Evolutionary conservation across 352 stramenopile genomes (phyloP).

Genomic region (Phytopythium helicoides): DNA sequence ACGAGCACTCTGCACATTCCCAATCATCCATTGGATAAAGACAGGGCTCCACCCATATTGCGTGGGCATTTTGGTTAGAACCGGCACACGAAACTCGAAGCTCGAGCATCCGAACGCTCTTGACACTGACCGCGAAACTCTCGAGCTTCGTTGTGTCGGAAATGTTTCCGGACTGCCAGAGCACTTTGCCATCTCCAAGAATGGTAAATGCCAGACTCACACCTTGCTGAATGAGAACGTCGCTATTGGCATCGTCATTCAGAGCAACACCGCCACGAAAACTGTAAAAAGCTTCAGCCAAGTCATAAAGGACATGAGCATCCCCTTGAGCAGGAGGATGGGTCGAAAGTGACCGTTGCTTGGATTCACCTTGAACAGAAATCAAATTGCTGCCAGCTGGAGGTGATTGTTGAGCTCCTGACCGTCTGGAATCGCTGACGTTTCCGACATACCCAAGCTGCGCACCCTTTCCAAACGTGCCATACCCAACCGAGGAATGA

Average conservation of each 20-base stretch:
- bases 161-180: slow-evolving; percentile 79
- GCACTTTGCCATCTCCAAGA: slow-evolving; percentile 53
- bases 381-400: slow-evolving; percentile 32
- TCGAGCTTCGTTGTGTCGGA: slow-evolving; percentile 35
- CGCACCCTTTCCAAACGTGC: slow-evolving; percentile 69
- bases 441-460: slow-evolving; percentile 71
- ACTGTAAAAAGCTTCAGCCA: slow-evolving; percentile 53
- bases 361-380: slow-evolving; percentile 55
- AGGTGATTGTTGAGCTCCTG: not conserved
- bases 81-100: slow-evolving; percentile 63
- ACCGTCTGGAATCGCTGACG: not conserved
- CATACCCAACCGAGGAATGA: slow-evolving; percentile 76
- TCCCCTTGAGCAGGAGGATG: slow-evolving; percentile 70
- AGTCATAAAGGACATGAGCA: slow-evolving; percentile 81
- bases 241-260: slow-evolving; percentile 69
- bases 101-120: slow-evolving; percentile 71
- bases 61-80: slow-evolving; percentile 78
- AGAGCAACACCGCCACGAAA: slow-evolving; percentile 62
- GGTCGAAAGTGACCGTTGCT: slow-evolving; percentile 75
- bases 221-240: slow-evolving; percentile 52
- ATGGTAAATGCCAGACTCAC: slow-evolving; percentile 69
- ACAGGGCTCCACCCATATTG: slow-evolving; percentile 78
- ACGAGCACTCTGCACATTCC: slow-evolving; percentile 59
- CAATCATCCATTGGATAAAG: slow-evolving; percentile 71
- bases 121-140: slow-evolving; percentile 58